A percentile compares a stretch with the other conserved stretches of the same genome.
phyloP scores from a whole-genome alignment of 768 basidiomycete genomes.

The Pholiota microspora region DNA sequence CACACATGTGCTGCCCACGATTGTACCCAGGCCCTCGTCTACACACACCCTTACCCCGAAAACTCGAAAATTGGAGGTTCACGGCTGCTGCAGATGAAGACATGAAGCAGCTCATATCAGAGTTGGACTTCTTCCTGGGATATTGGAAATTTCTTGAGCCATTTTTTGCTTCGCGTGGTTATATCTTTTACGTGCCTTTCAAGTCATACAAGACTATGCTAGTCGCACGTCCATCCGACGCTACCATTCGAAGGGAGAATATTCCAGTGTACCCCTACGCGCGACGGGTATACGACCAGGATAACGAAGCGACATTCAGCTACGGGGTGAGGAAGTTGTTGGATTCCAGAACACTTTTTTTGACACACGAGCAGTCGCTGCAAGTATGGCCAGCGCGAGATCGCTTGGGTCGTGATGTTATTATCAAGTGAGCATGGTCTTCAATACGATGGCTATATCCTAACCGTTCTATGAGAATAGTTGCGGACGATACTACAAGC shows the following conservation, averaged over 20 bases:
- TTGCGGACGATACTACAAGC: background rate
- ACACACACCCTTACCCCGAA: background rate
- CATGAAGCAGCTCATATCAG: background rate
- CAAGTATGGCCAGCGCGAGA: no score
- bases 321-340: no score
- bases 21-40: no score
- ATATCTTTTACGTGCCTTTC: slow-evolving; percentile 5
- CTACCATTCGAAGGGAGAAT: background rate
- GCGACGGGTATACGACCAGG: background rate
- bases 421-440: no score
- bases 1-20: no score
- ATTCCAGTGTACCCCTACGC: background rate
- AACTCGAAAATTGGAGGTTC: background rate
- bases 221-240: background rate
- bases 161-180: slow-evolving; percentile 13
- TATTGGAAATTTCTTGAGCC: slow-evolving; percentile 8
- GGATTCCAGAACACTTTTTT: no score
- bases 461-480: background rate
- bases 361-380: no score
- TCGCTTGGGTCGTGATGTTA: no score
- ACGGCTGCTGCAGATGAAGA: background rate
- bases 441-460: no score
- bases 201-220: background rate
- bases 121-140: background rate
- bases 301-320: background rate